Percentiles rank a stretch among this genome's conserved stretches.
These are phyloP conservation scores for Flaveria linearis DNA, from an alignment of 129 eudicot genomes.

Conservation along the genomic window DNA sequence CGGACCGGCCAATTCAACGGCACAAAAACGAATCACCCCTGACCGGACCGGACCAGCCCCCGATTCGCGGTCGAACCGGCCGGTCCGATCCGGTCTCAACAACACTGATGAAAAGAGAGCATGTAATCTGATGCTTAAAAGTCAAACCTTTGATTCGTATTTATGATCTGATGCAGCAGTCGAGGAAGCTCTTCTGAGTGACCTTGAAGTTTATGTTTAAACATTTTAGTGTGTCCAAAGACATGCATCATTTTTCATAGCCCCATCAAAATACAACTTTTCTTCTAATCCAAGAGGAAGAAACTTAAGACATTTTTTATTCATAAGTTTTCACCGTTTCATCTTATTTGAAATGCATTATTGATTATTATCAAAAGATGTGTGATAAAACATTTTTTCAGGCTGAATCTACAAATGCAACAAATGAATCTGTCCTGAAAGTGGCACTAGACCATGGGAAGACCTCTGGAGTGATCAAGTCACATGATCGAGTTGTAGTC, in stretches of 20 bases:
- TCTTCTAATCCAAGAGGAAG: too few relatives aligned
- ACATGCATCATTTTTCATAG: too few relatives aligned
- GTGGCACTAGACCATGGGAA: constrained; percentile 87
- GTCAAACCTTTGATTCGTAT: neutral
- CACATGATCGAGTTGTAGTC: constrained; percentile 81
- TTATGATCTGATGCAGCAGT: neutral
- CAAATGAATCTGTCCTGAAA: constrained; percentile 72
- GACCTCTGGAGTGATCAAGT: constrained; percentile 65
- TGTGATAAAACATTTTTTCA: constrained; percentile 20
- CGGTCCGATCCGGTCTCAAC: too few relatives aligned
- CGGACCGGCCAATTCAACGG: too few relatives aligned
- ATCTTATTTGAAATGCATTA: neutral
- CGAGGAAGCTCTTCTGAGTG: too few relatives aligned
- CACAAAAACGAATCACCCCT: too few relatives aligned
- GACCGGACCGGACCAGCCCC: too few relatives aligned
- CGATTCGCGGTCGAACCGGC: too few relatives aligned
- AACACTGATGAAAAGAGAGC: neutral
- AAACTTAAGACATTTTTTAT: too few relatives aligned
- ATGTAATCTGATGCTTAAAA: neutral
- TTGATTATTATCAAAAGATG: neutral
- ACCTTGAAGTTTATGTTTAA: neutral
- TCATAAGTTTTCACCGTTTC: too few relatives aligned
- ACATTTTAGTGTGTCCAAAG: too few relatives aligned
- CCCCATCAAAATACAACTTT: too few relatives aligned
- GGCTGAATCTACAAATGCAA: constrained; percentile 77